Percentiles rank a stretch among this genome's conserved stretches.
Evolutionary conservation across 1,139 yeast species (phyloP).

Genomic region (Arxiozyma slooffiae): DNA sequence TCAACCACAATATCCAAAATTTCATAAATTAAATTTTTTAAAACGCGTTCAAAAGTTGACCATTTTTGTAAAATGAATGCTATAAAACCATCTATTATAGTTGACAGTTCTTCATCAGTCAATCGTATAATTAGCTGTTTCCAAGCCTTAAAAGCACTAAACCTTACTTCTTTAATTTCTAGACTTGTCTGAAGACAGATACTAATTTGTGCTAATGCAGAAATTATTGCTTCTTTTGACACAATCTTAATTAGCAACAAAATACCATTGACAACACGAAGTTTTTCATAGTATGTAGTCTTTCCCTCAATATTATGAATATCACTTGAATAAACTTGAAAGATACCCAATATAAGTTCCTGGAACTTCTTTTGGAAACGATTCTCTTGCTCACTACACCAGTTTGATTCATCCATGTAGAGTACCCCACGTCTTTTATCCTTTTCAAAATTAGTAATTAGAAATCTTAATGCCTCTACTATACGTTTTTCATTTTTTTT

Average conservation of each 20-base stretch:
- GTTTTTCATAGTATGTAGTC: constrained; percentile 62
- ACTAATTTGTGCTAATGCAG: constrained; percentile 81
- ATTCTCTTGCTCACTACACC: constrained; percentile 23
- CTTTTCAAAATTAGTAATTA: constrained; percentile 26
- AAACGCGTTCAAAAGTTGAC: constrained; percentile 38
- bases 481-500: constrained; percentile 19
- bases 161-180: constrained; percentile 52
- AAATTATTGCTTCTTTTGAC: constrained; percentile 52
- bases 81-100: constrained; percentile 46
- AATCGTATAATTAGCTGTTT: constrained; percentile 43
- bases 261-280: constrained; percentile 65
- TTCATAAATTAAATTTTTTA: constrained; percentile 46
- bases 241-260: constrained; percentile 50
- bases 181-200: constrained; percentile 79
- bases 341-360: constrained; percentile 62
- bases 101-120: constrained; percentile 43
- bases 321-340: constrained; percentile 69
- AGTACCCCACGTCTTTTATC: constrained; percentile 23
- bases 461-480: constrained; percentile 20
- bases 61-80: constrained; percentile 60
- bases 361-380: constrained; percentile 34
- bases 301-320: constrained; percentile 65
- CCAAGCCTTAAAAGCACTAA: constrained; percentile 62
- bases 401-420: constrained; percentile 20
- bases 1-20: constrained; percentile 69